Base-by-base conservation (phyloP, 2,329 filamentous ascomycete genomes). In the Acrocalymma vagum region DNA sequence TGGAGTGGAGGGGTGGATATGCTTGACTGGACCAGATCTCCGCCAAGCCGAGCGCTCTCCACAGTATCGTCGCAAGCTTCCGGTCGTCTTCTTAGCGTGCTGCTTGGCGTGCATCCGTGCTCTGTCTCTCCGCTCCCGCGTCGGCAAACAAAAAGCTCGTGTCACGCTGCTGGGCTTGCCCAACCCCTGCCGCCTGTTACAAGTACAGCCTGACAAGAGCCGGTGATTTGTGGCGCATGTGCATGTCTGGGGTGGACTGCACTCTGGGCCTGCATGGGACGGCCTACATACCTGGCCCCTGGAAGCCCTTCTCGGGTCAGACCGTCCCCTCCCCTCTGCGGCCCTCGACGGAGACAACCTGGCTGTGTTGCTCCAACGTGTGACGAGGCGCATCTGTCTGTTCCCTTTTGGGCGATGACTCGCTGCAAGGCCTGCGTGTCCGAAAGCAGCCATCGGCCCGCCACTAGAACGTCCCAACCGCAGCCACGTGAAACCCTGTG, bases 51-150 rank as follows among this genome's bases (percentile, higher is more conserved):
- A 24, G 35, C 45, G 50, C 56, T 54, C 58, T 58, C 56, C 61
- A 63, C 51, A 51, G 46, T 35, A 48, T 40, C 36, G 36, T 48
- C 49, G 42, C 55, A 63, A 65, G 60, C 62, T 63, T 65, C 58
- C 62, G 57, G 58, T 56, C 51, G 56, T 55, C 48, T 53, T 48
- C 52, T 58, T 63, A 62, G 60, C 52, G 50, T 28, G 31, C 6
- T n/a, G 14, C 58, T 58, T 48, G 53, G 56, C 50, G 44, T 45
- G 44, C 38, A 46, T 53, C 52, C 52, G 39, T 53, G 44, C 51
- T 39, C 58, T 65, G 62, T 62, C 62, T 54, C 60, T 62, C 58
- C 62, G 56, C 62, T 59, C 58, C 60, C 62, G 58, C 60, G 51
- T 55, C 58, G 54, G 55, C 63, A 57, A 60, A 58, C 51, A 54